phyloP scores from a whole-genome alignment of 2,329 filamentous ascomycete species.

The Aureobasidium sp. region DNA sequence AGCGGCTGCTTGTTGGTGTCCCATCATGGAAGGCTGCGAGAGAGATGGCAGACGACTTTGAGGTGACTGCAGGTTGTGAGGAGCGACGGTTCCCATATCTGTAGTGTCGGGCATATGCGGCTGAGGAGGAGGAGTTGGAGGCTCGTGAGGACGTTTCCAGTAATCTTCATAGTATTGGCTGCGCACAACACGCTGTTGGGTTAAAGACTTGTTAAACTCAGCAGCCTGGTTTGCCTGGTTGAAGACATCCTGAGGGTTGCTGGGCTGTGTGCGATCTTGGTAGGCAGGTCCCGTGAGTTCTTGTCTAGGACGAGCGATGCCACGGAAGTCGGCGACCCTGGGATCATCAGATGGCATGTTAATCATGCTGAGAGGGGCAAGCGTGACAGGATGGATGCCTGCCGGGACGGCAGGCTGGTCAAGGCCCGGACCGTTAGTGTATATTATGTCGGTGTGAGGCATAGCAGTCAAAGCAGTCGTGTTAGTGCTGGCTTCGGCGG shows the following conservation, averaged over 20 bases:
- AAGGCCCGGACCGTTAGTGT: constrained; percentile 52
- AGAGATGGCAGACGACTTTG: constrained; percentile 22
- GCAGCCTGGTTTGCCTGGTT: constrained; percentile 82
- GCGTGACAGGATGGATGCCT: constrained; percentile 64
- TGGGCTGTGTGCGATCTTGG: constrained; percentile 75
- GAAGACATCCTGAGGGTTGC: constrained; percentile 69
- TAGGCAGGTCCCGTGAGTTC: constrained; percentile 84
- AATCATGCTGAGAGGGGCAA: constrained; percentile 75
- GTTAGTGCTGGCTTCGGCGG: constrained; percentile 54
- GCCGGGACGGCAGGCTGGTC: constrained; percentile 37
- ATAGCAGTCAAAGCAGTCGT: constrained; percentile 52
- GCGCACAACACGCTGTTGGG: constrained; percentile 71
- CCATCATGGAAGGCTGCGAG: constrained; percentile 15
- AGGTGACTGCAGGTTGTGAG: constrained; percentile 42
- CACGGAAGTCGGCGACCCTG: constrained; percentile 72
- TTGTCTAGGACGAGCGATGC: constrained; percentile 77
- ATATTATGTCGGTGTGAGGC: constrained; percentile 79
- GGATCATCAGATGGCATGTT: constrained; percentile 73
- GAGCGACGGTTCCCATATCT: constrained; percentile 34
- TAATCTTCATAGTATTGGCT: constrained; percentile 71
- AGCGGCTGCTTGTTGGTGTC: constrained; percentile 9
- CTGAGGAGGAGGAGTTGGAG: constrained; percentile 50
- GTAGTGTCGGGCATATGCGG: constrained; percentile 33
- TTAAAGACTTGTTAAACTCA: constrained; percentile 82
- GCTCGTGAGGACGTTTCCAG: constrained; percentile 78